Percentiles rank a stretch among this genome's conserved stretches.
Evolutionary conservation across 805 yeast genomes (phyloP).

Genomic region (Cyberlindnera americana): DNA sequence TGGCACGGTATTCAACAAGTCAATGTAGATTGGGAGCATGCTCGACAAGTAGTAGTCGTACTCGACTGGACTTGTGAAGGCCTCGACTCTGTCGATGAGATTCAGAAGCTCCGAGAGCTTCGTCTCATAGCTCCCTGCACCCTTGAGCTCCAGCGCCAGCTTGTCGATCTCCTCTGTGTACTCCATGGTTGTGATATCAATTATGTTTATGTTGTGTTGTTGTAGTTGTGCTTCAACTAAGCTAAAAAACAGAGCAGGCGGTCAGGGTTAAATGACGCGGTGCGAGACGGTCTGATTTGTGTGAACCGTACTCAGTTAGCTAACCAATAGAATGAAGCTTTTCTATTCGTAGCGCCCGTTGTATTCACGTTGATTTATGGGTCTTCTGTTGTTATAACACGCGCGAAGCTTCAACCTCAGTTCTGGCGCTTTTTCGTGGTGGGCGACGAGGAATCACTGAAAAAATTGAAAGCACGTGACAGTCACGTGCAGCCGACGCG

Average conservation of each 20-base stretch:
- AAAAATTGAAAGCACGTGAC: conserved; percentile 15
- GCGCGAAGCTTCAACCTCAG: too few relatives aligned
- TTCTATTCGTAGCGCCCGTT: too few relatives aligned
- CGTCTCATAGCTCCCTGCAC: conserved; percentile 50
- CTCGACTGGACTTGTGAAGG: conserved; percentile 76
- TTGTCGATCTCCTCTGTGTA: conserved; percentile 54
- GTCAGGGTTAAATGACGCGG: too few relatives aligned
- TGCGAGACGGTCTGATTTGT: too few relatives aligned
- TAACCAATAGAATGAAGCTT: too few relatives aligned
- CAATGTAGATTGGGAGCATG: conserved; percentile 66
- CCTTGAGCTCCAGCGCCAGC: conserved; percentile 59
- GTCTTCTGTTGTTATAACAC: too few relatives aligned
- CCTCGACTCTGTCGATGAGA: conserved; percentile 80
- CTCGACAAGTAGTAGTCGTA: conserved; percentile 71
- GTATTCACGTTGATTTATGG: too few relatives aligned
- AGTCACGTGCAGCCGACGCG: conserved; percentile 20
- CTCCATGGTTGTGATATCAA: conserved; percentile 35
- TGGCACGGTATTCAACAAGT: conserved; percentile 63
- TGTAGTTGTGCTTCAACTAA: too few relatives aligned
- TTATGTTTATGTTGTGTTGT: too few relatives aligned
- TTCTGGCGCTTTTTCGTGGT: neutral
- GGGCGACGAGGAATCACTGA: neutral
- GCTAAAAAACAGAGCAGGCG: too few relatives aligned
- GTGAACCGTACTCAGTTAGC: too few relatives aligned
- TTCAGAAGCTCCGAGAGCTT: conserved; percentile 74